Base-by-base conservation (phyloP, 768 basidiomycete species). In the Psilocybe cubensis region DNA sequence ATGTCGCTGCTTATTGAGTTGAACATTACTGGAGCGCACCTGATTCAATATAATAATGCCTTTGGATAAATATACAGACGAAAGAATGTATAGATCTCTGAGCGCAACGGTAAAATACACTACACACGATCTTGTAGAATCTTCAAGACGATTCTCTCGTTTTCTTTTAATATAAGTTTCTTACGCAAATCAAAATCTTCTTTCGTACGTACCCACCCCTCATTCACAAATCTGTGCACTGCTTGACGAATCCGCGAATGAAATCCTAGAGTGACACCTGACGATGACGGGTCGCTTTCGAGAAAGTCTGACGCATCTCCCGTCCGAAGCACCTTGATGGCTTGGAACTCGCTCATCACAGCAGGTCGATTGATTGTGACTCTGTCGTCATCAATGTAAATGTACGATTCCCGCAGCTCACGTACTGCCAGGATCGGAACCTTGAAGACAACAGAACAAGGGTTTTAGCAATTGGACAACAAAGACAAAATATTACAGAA, bases 301-400 rank as follows among this genome's bases (percentile, higher is more conserved):
- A 52, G 33, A 24, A 57, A 38, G 10, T 17, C 23, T 10, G 56
- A 54, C 20, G 56, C 23, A 42, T 57, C 47, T 2, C 56, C 56
- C 1, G 53, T 54, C 4, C 60, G 46, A 3, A 61, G 48, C 1
- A 56, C 60, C 21, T 53, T 56, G 5, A 61, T 41, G 3, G 60
- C 56, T 8, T 56, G 38, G 10, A 61, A 48, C 33, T 61, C 60
- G 49, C 56, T 55, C 56, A 61, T 61, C 4, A 54, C 52, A 1
- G 56, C 56, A 1, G 60, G 60, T 1, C 60, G 51, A 23, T 53
- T 61, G 43, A 61, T 51, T 2, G 48, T 53, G 14, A 58, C 46
- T 7, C 48, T 27, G 29, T 61, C 60, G 40, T 61, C 56, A 44
- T 61, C 60, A 14, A 56, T 53, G 33, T 57, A 43, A 2, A 21